phyloP scores from a whole-genome alignment of 2,329 filamentous ascomycete genomes.

The Apiospora malaysiana region DNA sequence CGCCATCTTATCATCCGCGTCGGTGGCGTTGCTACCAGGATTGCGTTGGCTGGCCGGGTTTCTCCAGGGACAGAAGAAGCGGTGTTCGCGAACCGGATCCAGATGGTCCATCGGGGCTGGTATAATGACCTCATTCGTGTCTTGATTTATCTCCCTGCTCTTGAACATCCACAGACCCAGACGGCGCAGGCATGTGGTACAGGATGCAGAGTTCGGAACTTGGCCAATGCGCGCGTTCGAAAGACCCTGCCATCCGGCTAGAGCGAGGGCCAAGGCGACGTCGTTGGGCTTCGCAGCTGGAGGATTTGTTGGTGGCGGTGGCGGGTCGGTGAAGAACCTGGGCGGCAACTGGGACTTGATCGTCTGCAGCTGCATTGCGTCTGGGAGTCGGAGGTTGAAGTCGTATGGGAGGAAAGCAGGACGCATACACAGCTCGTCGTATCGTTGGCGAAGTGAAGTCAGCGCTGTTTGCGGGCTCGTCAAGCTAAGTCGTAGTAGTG shows the following conservation, averaged over 20 bases:
- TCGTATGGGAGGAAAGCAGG: constrained; percentile 64
- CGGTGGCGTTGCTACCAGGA: constrained; percentile 44
- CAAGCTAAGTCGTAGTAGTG: constrained; percentile 66
- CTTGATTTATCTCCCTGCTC: constrained; percentile 68
- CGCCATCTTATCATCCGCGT: constrained; percentile 49
- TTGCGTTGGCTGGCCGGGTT: constrained; percentile 67
- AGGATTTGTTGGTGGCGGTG: constrained; percentile 39
- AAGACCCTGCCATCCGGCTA: constrained; percentile 79
- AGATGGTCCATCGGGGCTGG: constrained; percentile 70
- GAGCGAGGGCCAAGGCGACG: constrained; percentile 70
- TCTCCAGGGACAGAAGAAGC: constrained; percentile 85
- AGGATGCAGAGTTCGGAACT: constrained; percentile 76
- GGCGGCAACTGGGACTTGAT: constrained; percentile 56
- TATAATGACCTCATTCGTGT: constrained; percentile 56
- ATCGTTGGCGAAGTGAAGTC: constrained; percentile 64
- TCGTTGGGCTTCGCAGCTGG: constrained; percentile 54
- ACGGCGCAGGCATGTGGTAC: constrained; percentile 84
- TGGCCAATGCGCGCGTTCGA: constrained; percentile 59
- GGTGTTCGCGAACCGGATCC: constrained; percentile 74
- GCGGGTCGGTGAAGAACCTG: constrained; percentile 59
- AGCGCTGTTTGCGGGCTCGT: constrained; percentile 66
- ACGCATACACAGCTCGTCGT: constrained; percentile 64
- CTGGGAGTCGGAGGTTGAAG: constrained; percentile 65
- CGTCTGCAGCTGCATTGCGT: constrained; percentile 56
- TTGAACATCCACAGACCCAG: constrained; percentile 95